phyloP scores from a whole-genome alignment of 768 basidiomycete genomes.

The Leccinum rimulosum region DNA sequence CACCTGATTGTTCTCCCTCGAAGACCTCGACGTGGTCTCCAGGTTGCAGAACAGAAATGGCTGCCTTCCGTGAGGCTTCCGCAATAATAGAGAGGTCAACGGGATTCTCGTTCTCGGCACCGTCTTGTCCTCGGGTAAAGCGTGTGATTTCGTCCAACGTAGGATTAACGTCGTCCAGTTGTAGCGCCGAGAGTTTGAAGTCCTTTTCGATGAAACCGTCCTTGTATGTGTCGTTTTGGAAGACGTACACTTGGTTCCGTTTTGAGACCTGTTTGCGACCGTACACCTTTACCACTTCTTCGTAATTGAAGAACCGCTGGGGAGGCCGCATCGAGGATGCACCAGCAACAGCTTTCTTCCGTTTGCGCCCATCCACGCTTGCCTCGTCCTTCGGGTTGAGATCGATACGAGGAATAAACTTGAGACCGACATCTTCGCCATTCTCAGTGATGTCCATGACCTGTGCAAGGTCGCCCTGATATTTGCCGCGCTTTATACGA shows the following conservation, averaged over 20 bases:
- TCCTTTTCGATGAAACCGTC: conserved; percentile 98
- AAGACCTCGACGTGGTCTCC: conserved; percentile 98
- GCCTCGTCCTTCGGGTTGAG: conserved; percentile 84
- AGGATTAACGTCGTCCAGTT: conserved; percentile 87
- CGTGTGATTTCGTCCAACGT: conserved; percentile 95
- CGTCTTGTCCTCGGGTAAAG: conserved; percentile 77
- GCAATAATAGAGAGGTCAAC: conserved; percentile 91
- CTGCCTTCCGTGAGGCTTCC: conserved; percentile 86
- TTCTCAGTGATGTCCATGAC: conserved; percentile 93
- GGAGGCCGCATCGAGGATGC: conserved; percentile 74
- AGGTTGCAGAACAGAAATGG: conserved; percentile 93
- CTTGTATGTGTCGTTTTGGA: conserved; percentile 90
- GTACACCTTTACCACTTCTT: conserved; percentile 86
- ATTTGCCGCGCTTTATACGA: conserved; percentile 89
- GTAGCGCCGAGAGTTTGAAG: conserved; percentile 75
- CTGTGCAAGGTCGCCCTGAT: conserved; percentile 92
- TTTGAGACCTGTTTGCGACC: conserved; percentile 74
- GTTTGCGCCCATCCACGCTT: conserved; percentile 66
- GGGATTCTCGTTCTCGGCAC: conserved; percentile 59
- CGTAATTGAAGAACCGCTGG: conserved; percentile 89
- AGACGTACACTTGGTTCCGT: conserved; percentile 75
- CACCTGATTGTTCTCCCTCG: conserved; percentile 93
- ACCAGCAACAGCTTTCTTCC: conserved; percentile 59
- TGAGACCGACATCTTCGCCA: conserved; percentile 87
- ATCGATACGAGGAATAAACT: conserved; percentile 98